Base-by-base conservation (phyloP, 352 stramenopile species). In the Phytophthora podocarpi region DNA sequence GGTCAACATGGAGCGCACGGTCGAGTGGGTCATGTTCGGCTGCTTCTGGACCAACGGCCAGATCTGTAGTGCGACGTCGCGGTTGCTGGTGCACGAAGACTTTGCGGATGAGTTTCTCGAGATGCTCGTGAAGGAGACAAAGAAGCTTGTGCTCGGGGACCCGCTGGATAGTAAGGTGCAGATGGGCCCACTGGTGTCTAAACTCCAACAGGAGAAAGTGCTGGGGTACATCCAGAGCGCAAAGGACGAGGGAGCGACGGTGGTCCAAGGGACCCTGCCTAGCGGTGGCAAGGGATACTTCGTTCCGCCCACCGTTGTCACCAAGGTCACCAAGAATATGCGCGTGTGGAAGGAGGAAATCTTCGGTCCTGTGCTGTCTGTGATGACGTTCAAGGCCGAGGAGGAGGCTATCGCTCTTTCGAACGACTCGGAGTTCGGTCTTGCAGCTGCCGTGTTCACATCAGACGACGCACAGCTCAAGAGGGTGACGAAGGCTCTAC, bases 331-430 rank as follows among this genome's bases (percentile, higher is more conserved):
- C 12, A 53, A 67, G 27, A 48, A 70, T 31, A 90, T 90, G 73
- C 72, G 80, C n/a, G 80, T 95, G 31, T 95, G 85, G 84, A 78
- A 69, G 26, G 81, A 92, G 31, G 89, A 97, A 64, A 97, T 97
- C 36, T 98, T 98, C 41, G 92, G 92, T 0, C 91, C 91, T 24
- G 90, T 98, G 43, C 64, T 96, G 15, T 88, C 73, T 0, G 70
- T 96, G 3, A 85, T 93, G 71, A 82, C 78, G 26, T 97, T 98
- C 72, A 87, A 90, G 41, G 91, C 80, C 12, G 86, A 96, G 43
- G 78, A 76, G 18, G 89, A 97, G 47, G 90, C 83, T 7, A 71
- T 97, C n/a, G 59, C 52, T 35, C 41, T 61, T 20, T 36, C 64
- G 4, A 73, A 73, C 13, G 47, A 70, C 30, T 66, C 64, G 31